These are phyloP conservation scores for Phytopythium montanum DNA, from an alignment of 352 stramenopile species.

Conservation along the genomic window DNA sequence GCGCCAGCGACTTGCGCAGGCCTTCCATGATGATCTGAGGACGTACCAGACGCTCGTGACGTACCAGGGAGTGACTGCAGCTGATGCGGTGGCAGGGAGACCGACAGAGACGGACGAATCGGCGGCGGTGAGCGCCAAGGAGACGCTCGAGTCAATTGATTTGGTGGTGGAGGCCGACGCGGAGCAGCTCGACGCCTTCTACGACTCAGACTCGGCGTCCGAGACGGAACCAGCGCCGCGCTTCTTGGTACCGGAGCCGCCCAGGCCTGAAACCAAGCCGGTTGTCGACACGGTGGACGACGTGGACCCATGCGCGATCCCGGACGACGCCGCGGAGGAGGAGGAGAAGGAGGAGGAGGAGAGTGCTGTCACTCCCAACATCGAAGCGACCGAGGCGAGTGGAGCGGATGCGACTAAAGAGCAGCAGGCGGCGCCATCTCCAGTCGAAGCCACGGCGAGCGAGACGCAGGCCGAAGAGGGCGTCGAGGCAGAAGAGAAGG, in stretches of 20 bases:
- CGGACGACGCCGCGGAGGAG: constrained; percentile 2
- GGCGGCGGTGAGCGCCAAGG: constrained; percentile 12
- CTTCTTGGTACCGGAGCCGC: constrained; percentile 12
- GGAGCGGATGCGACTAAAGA: constrained; percentile 17
- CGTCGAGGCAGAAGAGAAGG: not conserved
- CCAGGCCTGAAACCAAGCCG: not conserved
- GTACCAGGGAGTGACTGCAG: constrained; percentile 36
- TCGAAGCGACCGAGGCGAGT: not conserved
- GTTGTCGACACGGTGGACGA: not conserved
- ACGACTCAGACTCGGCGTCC: constrained; percentile 52
- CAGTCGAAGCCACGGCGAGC: not conserved
- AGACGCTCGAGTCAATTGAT: constrained; percentile 72
- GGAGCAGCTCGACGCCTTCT: constrained; percentile 68
- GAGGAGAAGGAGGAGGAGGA: constrained; percentile 21
- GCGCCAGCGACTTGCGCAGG: constrained; percentile 47
- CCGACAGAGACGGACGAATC: constrained; percentile 6
- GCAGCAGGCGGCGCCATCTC: constrained; percentile 10
- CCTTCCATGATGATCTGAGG: constrained; percentile 73
- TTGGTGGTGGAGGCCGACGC: constrained; percentile 59
- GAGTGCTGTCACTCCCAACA: not conserved
- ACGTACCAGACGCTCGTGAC: constrained; percentile 76
- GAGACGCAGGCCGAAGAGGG: not conserved
- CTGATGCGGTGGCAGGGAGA: constrained; percentile 8
- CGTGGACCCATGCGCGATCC: constrained; percentile 2
- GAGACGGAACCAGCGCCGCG: constrained; percentile 14